These are phyloP conservation scores for Eimeria acervulina DNA, from an alignment of 169 alveolate species.

Conservation along the genomic window DNA sequence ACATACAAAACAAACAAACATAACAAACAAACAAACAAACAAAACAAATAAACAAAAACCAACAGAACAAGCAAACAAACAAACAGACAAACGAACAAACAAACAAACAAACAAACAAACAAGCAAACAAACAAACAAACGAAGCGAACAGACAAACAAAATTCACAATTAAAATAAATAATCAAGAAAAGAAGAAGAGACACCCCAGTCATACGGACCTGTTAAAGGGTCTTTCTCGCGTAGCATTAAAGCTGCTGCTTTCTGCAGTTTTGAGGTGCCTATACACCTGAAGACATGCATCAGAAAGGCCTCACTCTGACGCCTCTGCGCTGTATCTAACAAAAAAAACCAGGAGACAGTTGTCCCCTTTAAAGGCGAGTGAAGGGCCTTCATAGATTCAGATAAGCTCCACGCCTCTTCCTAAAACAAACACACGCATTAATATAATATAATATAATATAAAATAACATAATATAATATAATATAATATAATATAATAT, in stretches of 20 bases:
- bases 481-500: too few species aligned
- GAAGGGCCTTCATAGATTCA: not conserved
- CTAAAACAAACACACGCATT: not conserved
- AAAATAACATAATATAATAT: too few species aligned
- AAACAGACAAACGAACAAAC: too few species aligned
- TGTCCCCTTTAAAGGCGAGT: not conserved
- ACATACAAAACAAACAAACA: too few species aligned
- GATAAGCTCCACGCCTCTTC: not conserved
- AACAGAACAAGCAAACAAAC: too few species aligned
- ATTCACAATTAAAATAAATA: too few species aligned
- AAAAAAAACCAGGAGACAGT: not conserved
- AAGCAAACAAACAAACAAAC: too few species aligned
- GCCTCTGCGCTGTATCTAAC: not conserved
- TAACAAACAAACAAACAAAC: too few species aligned
- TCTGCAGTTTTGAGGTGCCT: not conserved
- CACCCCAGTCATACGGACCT: not conserved
- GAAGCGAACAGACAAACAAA: too few species aligned
- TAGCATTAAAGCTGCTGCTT: not conserved
- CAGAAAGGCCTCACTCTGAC: not conserved
- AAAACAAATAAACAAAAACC: too few species aligned
- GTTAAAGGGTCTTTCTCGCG: not conserved
- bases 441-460: not conserved
- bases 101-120: too few species aligned
- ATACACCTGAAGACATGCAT: slow-evolving; percentile 1
- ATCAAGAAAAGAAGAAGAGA: too few species aligned